A percentile compares a stretch with the other conserved stretches of the same genome.
Evolutionary conservation across 2,329 filamentous ascomycete genomes (phyloP).

Genomic region (Botryosphaeria agaves): DNA sequence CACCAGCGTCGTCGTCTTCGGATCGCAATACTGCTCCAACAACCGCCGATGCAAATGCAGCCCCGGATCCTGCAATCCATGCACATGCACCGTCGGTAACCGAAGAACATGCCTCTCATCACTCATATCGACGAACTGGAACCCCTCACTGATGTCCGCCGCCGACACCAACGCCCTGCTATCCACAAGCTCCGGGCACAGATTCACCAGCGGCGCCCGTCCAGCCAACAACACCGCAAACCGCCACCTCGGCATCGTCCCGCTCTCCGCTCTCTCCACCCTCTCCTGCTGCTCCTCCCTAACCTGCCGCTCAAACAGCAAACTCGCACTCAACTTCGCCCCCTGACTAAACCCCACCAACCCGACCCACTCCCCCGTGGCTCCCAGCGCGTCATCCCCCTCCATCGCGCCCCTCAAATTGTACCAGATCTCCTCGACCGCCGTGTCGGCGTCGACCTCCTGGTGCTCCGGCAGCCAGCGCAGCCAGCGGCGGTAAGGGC

Average conservation of each 20-base stretch:
- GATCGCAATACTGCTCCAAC: conserved; percentile 40
- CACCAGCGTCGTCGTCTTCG: conserved; percentile 35
- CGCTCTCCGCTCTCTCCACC: conserved; percentile 6
- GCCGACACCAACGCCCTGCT: conserved; percentile 21
- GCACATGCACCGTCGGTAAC: conserved; percentile 49
- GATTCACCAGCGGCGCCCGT: conserved; percentile 38
- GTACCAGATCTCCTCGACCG: conserved; percentile 29
- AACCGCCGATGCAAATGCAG: conserved; percentile 40
- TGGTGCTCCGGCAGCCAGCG: conserved; percentile 43
- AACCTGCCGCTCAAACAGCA: conserved; percentile 42
- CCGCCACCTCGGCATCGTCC: conserved; percentile 27
- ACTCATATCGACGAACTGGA: conserved; percentile 21
- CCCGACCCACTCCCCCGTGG: conserved; percentile 29
- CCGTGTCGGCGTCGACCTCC: conserved; percentile 31
- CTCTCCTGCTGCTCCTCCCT: conserved; percentile 20
- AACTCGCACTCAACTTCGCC: conserved; percentile 27
- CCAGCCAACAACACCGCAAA: conserved; percentile 48
- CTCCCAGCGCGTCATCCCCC: conserved; percentile 24
- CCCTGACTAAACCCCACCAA: conserved; percentile 33
- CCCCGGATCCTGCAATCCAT: conserved; percentile 43
- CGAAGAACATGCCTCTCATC: conserved; percentile 27
- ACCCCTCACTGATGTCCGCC: conserved; percentile 26
- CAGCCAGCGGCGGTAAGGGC: conserved; percentile 48
- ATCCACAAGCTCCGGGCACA: conserved; percentile 22
- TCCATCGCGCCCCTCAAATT: conserved; percentile 26